Conservation (phyloP, 169 alveolate genomes). For the Plasmodium inui region DNA sequence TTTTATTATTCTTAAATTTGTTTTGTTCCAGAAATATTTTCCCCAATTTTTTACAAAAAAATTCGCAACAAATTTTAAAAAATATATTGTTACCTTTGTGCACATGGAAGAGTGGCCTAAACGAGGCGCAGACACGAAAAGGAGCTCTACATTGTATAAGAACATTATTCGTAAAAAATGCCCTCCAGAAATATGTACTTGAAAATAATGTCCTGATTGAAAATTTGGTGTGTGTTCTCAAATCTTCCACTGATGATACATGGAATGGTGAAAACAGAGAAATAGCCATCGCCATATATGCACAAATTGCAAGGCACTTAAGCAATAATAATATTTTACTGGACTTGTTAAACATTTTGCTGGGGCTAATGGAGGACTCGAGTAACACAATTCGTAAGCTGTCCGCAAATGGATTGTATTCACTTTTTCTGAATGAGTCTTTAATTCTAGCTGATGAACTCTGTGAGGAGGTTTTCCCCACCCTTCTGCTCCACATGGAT, state of each 20-base stretch:
- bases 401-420: conserved; percentile 30
- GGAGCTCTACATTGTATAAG: conserved; percentile 51
- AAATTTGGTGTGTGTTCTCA: conserved; percentile 33
- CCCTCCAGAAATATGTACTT: background rate
- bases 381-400: conserved; percentile 30
- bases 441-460: conserved; percentile 9
- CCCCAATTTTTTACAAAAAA: conserved; percentile 16
- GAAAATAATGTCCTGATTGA: conserved; percentile 33
- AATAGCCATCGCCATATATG: conserved; percentile 43
- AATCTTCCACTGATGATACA: conserved; percentile 53
- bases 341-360: conserved; percentile 32
- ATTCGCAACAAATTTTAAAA: conserved; percentile 36
- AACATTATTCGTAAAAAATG: conserved; percentile 27
- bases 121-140: conserved; percentile 60
- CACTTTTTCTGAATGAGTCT: conserved; percentile 50
- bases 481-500: conserved; percentile 55
- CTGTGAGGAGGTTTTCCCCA: conserved; percentile 38
- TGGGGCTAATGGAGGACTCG: conserved; percentile 41
- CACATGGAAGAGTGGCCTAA: conserved; percentile 56
- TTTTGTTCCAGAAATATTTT: conserved; percentile 40
- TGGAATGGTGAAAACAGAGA: conserved; percentile 67
- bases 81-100: conserved; percentile 52
- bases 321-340: conserved; percentile 37
- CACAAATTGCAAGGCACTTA: conserved; percentile 18
- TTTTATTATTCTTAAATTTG: conserved; percentile 60